Evolutionary conservation across 2,329 filamentous ascomycete genomes (phyloP), one percentile per base, ranked within the genome.

Genomic region (Cyphellophora europaea): DNA sequence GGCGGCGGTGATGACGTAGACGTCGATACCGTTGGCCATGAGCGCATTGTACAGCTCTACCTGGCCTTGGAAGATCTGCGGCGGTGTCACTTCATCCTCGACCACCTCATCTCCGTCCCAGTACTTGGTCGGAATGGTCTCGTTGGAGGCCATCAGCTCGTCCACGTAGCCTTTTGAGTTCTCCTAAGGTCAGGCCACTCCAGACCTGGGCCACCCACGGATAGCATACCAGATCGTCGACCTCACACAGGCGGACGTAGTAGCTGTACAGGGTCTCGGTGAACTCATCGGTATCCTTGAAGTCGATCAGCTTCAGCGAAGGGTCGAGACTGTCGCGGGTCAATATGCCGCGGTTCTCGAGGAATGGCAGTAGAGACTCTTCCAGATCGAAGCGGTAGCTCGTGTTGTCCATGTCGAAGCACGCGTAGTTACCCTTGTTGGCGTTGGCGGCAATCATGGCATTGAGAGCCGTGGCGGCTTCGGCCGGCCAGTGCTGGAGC

Each of bases 401-500:
- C 4, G 35, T 37, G 17, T 37, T 32, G 28, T 37, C 35, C 35
- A 37, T 37, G 19, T 37, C 35, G 18, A 37, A 37, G 18, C 28
- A 30, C 12, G 35, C 35, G 27, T 37, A 37, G 18, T 37, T 37
- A 4, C 35, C 35, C 29, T 37, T 11, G 35, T 37, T 21, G 5
- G 35, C 35, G 16, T 37, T 37, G 6, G 35, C 35, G 11, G 35
- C 27, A 11, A 37, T 37, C 35, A 37, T 37, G 35, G 8, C 19
- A 23, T 32, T 19, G 16, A 37, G 21, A 11, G 35, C 28, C n/a
- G 13, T 15, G 16, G 35, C 35, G 11, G 35, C 35, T 8, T 11
- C 35, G 10, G 35, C 6, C 16, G 35, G 35, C 35, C 35, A 37
- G n/a, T n/a, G n/a, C n/a, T n/a, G n/a, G n/a, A n/a, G n/a, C n/a